Evolutionary conservation across 1,139 yeast species (phyloP).

Genomic region (Blastobotrys ciferrii): DNA sequence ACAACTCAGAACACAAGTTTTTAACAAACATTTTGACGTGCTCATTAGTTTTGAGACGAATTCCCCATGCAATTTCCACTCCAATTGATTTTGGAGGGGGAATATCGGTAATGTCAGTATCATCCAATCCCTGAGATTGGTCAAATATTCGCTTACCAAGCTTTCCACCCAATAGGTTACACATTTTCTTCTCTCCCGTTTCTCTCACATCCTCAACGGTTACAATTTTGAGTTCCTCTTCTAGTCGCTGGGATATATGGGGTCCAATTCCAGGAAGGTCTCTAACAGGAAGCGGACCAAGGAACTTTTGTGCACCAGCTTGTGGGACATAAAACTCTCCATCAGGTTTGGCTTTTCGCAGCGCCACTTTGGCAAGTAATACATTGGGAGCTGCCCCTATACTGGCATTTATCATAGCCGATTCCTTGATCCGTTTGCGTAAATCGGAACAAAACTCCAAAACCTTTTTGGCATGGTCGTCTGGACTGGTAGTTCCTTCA

Average conservation of each 20-base stretch:
- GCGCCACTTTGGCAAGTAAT: slow-evolving; percentile 73
- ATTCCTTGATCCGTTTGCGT: slow-evolving; percentile 46
- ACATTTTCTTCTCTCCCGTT: slow-evolving; percentile 36
- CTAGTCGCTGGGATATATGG: slow-evolving; percentile 49
- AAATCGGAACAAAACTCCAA: slow-evolving; percentile 40
- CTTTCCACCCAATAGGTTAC: slow-evolving; percentile 62
- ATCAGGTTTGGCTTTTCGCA: slow-evolving; percentile 75
- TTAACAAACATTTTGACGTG: slow-evolving; percentile 66
- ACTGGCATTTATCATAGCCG: slow-evolving; percentile 58
- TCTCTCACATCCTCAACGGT: slow-evolving; percentile 42
- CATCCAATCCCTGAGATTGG: slow-evolving; percentile 67
- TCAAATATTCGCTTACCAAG: slow-evolving; percentile 63
- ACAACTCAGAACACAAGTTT: slow-evolving; percentile 59
- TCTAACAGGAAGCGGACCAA: slow-evolving; percentile 47
- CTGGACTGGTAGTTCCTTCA: slow-evolving; percentile 6
- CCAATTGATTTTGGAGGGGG: slow-evolving; percentile 71
- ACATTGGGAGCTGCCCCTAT: slow-evolving; percentile 74
- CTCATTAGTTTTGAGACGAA: slow-evolving; percentile 58
- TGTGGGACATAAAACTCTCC: slow-evolving; percentile 48
- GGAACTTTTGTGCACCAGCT: slow-evolving; percentile 13
- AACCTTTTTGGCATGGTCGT: slow-evolving; percentile 9
- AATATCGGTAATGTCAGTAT: slow-evolving; percentile 50
- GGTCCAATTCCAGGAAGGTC: slow-evolving; percentile 87
- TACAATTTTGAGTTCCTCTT: slow-evolving; percentile 26
- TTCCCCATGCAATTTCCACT: slow-evolving; percentile 90